Conservation (phyloP, 192 early-diverging fungal genomes). For the Tieghemiomyces parasiticus region DNA sequence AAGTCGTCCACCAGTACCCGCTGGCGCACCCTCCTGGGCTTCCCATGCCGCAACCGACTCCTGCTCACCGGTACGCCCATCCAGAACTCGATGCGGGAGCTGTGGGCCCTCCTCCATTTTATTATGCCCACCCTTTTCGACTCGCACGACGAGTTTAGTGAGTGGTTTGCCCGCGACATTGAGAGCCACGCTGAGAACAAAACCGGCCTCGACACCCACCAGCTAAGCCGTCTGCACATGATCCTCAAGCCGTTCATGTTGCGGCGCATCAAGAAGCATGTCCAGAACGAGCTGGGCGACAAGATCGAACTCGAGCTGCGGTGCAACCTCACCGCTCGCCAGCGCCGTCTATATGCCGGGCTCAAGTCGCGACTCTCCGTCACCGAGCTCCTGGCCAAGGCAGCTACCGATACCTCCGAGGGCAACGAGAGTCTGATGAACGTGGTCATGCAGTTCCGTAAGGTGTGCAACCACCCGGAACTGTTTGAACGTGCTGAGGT, state of each 20-base stretch:
- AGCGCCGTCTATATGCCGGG: conserved; percentile 54
- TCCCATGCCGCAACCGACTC: conserved; percentile 73
- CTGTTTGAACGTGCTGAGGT: conserved; percentile 77
- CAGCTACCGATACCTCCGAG: conserved; percentile 39
- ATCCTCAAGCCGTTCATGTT: conserved; percentile 94
- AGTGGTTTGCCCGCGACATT: conserved; percentile 90
- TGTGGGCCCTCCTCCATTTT: conserved; percentile 88
- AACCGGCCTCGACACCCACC: conserved; percentile 64
- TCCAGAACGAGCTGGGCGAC: conserved; percentile 79
- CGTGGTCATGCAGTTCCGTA: conserved; percentile 87
- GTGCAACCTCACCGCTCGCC: conserved; percentile 62
- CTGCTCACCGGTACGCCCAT: conserved; percentile 86
- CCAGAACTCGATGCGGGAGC: conserved; percentile 88
- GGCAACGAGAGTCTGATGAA: conserved; percentile 80
- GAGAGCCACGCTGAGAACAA: conserved; percentile 80
- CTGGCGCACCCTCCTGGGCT: conserved; percentile 72
- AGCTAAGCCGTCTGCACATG: conserved; percentile 72
- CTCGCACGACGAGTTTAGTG: conserved; percentile 84
- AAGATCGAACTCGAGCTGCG: conserved; percentile 77
- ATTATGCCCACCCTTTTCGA: conserved; percentile 93
- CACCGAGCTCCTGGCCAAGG: conserved; percentile 53
- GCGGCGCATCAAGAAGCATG: conserved; percentile 76
- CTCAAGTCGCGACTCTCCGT: conserved; percentile 67
- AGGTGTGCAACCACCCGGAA: conserved; percentile 81
- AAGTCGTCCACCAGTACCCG: conserved; percentile 77